These are phyloP conservation scores for Citrus reticulata DNA, from an alignment of 345 rosid species.

Conservation along the genomic window DNA sequence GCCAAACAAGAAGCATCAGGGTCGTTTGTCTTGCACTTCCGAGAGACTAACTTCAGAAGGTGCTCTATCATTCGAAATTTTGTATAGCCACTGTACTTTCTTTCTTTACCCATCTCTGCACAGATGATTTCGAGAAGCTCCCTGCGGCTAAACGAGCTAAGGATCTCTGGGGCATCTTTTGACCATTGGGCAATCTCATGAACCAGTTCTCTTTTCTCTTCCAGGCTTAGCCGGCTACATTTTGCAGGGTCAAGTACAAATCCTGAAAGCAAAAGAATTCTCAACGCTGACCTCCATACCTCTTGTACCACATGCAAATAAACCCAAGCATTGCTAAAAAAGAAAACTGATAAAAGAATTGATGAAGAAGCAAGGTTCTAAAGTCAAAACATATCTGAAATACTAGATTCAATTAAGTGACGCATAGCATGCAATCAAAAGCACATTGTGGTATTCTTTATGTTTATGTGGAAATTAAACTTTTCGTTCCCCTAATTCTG, in stretches of 20 bases:
- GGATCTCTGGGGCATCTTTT: slow-evolving; percentile 56
- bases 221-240: slow-evolving; percentile 54
- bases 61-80: slow-evolving; percentile 74
- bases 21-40: slow-evolving; percentile 28
- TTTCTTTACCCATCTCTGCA: slow-evolving; percentile 81
- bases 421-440: not conserved
- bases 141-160: slow-evolving; percentile 67
- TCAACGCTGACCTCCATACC: not conserved
- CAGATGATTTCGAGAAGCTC: slow-evolving; percentile 81
- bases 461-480: not conserved
- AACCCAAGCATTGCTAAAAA: not conserved
- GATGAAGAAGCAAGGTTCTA: not conserved
- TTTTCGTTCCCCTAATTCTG: not conserved
- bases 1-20: slow-evolving; percentile 10
- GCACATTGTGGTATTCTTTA: not conserved
- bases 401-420: not conserved
- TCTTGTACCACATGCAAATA: not conserved
- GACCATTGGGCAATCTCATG: slow-evolving; percentile 54
- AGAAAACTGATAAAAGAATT: not conserved
- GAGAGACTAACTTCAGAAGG: slow-evolving; percentile 57
- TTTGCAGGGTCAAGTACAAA: slow-evolving; percentile 48
- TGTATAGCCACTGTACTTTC: slow-evolving; percentile 69
- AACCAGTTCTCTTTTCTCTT: slow-evolving; percentile 66
- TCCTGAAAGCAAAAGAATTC: slow-evolving; percentile 23
- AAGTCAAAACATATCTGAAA: not conserved